A percentile compares a stretch with the other conserved stretches of the same genome.
Conservation (phyloP, 2,329 filamentous ascomycete genomes). For the Aspergillus glaucus region DNA sequence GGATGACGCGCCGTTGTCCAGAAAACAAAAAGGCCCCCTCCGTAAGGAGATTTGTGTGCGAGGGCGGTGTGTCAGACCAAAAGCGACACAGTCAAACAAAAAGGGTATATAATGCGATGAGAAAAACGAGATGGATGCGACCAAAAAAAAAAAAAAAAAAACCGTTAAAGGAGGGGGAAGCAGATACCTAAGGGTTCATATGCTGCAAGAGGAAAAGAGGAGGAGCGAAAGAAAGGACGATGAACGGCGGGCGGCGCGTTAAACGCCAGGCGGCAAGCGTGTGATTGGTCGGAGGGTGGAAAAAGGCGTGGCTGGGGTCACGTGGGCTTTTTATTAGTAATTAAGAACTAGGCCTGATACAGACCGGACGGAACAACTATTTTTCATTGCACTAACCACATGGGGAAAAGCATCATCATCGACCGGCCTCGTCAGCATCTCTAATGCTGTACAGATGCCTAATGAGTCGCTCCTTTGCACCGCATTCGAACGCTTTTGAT, state of each 20-base stretch:
- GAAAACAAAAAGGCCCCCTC: constrained; percentile 22
- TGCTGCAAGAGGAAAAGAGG: constrained; percentile 2
- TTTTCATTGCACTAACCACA: constrained; percentile 13
- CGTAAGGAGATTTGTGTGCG: not conserved
- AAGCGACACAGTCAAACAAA: not conserved
- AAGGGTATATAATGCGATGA: not conserved
- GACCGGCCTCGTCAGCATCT: constrained; percentile 8
- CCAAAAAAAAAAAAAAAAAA: not conserved
- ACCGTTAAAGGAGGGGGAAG: not conserved
- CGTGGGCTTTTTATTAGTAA: constrained; percentile 14
- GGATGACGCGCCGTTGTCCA: constrained; percentile 26
- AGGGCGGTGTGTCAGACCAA: not conserved
- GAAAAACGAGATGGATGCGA: not conserved
- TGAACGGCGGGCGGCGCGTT: not conserved
- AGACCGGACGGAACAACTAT: constrained; percentile 10
- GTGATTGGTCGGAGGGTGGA: not conserved
- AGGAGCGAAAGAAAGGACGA: constrained; percentile 1
- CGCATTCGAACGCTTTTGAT: not conserved
- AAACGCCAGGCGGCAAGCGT: not conserved
- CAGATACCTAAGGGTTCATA: constrained; percentile 7
- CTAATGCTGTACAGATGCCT: not conserved
- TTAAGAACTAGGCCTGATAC: constrained; percentile 9
- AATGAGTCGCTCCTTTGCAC: not conserved
- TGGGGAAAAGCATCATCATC: constrained; percentile 24
- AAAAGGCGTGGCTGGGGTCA: constrained; percentile 23